Base-by-base conservation (phyloP, 1,284 basidiomycete species). In the Jaminaea rosea region DNA sequence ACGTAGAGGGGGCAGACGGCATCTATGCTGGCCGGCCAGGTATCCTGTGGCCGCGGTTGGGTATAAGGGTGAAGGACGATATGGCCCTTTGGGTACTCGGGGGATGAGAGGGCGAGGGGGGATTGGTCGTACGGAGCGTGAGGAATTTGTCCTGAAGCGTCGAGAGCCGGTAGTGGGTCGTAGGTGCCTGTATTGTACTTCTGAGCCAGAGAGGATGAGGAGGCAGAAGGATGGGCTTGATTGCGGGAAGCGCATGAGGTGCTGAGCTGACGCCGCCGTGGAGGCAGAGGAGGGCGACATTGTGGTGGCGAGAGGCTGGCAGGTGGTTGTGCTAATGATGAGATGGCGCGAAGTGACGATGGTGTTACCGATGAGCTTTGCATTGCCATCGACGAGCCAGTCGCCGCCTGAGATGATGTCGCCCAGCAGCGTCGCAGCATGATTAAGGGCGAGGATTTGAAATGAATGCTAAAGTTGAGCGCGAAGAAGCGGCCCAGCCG, bases 1-100 rank as follows among this genome's bases (percentile, higher is more conserved):
- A 63, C 52, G 36, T 63, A 44, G 15, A 72, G 52, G 0, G 69
- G 65, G 19, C 56, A 60, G 23, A 63, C 63, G 3, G 61, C 53
- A 13, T 64, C 65, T 26, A 72, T 42, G 28, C 63, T 59, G 2
- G 61, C 60, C 2, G 69, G 69, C 69, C 69, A 72, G 2, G 62
- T 58, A 17, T 47, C 48, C 1, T 36, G 13, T 1, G 65, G 60
- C 15, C 63, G 53, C 7, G 55, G 10, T 1, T 53, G 37, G n/a
- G 58, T 49, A 32, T 48, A 58, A 0, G 68, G 63, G 26, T 60
- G 59, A 5, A 72, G 52, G 27, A 72, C 50, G n/a, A 72, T 51
- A 31, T 67, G 65, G 1, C 62, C 58, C 26, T 65, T 51, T 5
- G 28, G 26, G 56, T 69, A 68, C 3, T 56, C 58, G 11, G 69